Base-by-base conservation (phyloP, 306 rosid genomes). In the Nissolia schottii region DNA sequence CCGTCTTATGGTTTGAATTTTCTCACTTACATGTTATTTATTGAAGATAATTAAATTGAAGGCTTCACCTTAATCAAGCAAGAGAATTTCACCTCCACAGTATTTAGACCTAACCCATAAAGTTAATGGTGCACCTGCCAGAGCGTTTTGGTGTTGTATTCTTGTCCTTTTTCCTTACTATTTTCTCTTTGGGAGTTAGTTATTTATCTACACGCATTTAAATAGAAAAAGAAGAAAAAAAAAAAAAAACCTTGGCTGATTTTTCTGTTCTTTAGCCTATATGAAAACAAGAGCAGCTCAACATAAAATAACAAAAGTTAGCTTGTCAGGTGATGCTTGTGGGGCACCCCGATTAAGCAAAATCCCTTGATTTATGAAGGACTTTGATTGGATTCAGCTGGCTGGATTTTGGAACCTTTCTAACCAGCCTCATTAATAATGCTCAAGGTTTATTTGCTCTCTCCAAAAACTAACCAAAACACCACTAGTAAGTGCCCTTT, bases 351-450 rank as follows among this genome's bases (percentile, higher is more conserved):
- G 25, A 81, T 67, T 72, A 43, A 61, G 71, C 84, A 86, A 69
- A 68, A 72, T 77, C 67, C 90, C 89, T 18, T 82, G 72, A 84
- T 82, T 82, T 78, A 58, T 49, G 81, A 74, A 75, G 67, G 80
- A 75, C 60, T 57, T 38, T 20, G 75, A 79, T 80, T 77, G 73
- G 79, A 85, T 55, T 83, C 61, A 58, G 73, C 58, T 78, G 67
- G 78, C 82, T 75, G 56, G 62, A 72, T 82, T 82, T 82, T 82
- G 87, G 84, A 80, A 16, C 59, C 64, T 80, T 85, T 69, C 76
- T 22, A 34, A 58, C 66, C 60, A 67, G 2, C 23, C 80, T 64
- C 70, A 72, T 57, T 45, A 82, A 67, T 71, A 59, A 64, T 70
- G 77, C 50, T 41, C 18, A 40, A 46, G 27, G 13, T 72, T 73